Evolutionary conservation across 2,329 filamentous ascomycete species (phyloP).

Genomic region (Fusarium neocosmosporiellum): DNA sequence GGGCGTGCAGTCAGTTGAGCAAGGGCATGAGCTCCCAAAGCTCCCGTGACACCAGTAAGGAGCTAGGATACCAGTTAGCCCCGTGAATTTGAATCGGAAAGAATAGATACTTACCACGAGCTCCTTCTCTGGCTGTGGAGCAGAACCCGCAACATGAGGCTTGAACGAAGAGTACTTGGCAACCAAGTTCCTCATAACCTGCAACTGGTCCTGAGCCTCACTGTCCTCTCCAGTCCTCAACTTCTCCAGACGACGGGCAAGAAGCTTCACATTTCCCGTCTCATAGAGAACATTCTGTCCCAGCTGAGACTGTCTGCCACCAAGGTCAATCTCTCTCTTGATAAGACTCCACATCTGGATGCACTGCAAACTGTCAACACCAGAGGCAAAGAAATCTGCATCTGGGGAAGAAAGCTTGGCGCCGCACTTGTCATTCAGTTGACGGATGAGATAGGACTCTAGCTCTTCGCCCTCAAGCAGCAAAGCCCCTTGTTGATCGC

Average conservation of each 20-base stretch:
- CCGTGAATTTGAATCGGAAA: fast-evolving
- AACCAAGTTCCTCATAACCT: slow-evolving; percentile 49
- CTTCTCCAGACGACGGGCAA: slow-evolving; percentile 36
- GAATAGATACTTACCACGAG: slow-evolving; percentile 42
- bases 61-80: slow-evolving; percentile 45
- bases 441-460: slow-evolving; percentile 41
- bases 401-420: slow-evolving; percentile 2
- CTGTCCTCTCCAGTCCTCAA: slow-evolving; percentile 31
- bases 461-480: slow-evolving; percentile 38
- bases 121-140: slow-evolving; percentile 42
- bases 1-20: slow-evolving; percentile 67
- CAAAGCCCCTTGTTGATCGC: slow-evolving; percentile 6
- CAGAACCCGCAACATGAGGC: slow-evolving; percentile 33
- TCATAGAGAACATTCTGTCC: slow-evolving; percentile 71
- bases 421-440: slow-evolving; percentile 48
- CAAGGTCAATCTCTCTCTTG: slow-evolving; percentile 61
- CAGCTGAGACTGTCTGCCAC: slow-evolving; percentile 53
- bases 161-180: slow-evolving; percentile 52
- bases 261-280: slow-evolving; percentile 46
- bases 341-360: slow-evolving; percentile 66
- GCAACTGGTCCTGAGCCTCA: slow-evolving; percentile 40
- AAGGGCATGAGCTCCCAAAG: slow-evolving; percentile 68
- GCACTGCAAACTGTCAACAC: slow-evolving; percentile 69
- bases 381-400: slow-evolving; percentile 67
- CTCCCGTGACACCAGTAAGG: slow-evolving; percentile 71